Evolutionary conservation across 176 grass and related monocot species (phyloP).

Genomic region (Saccharum officinarum): DNA sequence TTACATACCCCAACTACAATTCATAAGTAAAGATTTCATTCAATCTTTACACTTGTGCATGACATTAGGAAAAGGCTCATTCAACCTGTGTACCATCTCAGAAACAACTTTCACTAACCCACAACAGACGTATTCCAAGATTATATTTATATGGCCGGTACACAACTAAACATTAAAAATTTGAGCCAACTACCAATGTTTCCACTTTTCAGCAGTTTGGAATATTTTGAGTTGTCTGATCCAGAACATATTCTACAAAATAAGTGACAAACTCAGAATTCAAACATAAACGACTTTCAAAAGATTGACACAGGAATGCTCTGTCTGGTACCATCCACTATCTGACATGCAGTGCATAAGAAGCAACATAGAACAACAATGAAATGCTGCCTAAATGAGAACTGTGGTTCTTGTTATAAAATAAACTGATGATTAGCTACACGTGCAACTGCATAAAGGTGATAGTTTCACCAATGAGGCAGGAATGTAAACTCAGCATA

Average conservation of each 20-base stretch:
- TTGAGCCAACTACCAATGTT: background rate
- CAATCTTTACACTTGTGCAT: background rate
- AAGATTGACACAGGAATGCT: background rate
- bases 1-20: background rate
- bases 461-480: background rate
- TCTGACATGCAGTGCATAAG: constrained; percentile 10
- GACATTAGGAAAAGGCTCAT: background rate
- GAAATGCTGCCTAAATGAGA: background rate
- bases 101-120: background rate
- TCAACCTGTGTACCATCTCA: background rate
- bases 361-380: constrained; percentile 11
- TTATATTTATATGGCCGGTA: background rate
- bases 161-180: background rate
- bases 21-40: constrained; percentile 13
- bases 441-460: background rate
- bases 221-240: constrained; percentile 9
- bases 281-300: background rate
- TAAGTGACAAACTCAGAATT: background rate
- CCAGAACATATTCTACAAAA: constrained; percentile 9
- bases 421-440: background rate
- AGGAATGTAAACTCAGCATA: background rate
- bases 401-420: background rate
- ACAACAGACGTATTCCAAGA: background rate
- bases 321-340: background rate
- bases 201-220: constrained; percentile 20